phyloP scores from a whole-genome alignment of 257 asterid genomes.

The Fraxinus quadrangulata region DNA sequence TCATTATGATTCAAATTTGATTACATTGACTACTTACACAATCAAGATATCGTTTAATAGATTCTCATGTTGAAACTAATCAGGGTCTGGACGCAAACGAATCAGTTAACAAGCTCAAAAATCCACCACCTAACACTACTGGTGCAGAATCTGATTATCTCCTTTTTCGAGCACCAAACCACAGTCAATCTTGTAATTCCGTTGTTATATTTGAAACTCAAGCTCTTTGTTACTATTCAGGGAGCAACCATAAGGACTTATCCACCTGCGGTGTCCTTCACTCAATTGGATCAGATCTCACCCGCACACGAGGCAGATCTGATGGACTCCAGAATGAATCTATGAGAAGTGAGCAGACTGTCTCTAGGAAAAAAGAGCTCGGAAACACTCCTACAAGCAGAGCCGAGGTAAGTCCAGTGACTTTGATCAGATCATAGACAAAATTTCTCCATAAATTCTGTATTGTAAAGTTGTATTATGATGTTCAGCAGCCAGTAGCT shows the following conservation, averaged over 20 bases:
- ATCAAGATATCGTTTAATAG: slow-evolving; percentile 15
- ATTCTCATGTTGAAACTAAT: slow-evolving; percentile 24
- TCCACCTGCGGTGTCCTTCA: slow-evolving; percentile 91
- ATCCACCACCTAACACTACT: slow-evolving; percentile 36
- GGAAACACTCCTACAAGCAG: slow-evolving; percentile 75
- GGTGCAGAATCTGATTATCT: slow-evolving; percentile 35
- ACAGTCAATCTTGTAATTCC: background rate
- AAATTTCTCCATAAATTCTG: slow-evolving; percentile 10
- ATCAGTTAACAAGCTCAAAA: slow-evolving; percentile 38
- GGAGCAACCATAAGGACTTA: slow-evolving; percentile 52
- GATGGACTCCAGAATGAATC: slow-evolving; percentile 48
- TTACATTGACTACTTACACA: slow-evolving; percentile 2
- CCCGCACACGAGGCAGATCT: slow-evolving; percentile 64
- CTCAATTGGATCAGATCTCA: slow-evolving; percentile 85
- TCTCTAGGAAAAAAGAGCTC: slow-evolving; percentile 49
- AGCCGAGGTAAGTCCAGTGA: slow-evolving; percentile 51
- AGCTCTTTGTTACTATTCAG: slow-evolving; percentile 31
- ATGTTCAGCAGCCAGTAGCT: slow-evolving; percentile 63
- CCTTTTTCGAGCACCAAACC: slow-evolving; percentile 1
- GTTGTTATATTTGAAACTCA: background rate
- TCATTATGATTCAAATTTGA: background rate
- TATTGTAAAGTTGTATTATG: background rate
- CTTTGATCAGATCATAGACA: background rate
- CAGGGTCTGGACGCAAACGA: slow-evolving; percentile 62
- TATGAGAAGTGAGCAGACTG: slow-evolving; percentile 46